Conservation (phyloP, 2,329 filamentous ascomycete genomes). For the Xylariaceae sp. region DNA sequence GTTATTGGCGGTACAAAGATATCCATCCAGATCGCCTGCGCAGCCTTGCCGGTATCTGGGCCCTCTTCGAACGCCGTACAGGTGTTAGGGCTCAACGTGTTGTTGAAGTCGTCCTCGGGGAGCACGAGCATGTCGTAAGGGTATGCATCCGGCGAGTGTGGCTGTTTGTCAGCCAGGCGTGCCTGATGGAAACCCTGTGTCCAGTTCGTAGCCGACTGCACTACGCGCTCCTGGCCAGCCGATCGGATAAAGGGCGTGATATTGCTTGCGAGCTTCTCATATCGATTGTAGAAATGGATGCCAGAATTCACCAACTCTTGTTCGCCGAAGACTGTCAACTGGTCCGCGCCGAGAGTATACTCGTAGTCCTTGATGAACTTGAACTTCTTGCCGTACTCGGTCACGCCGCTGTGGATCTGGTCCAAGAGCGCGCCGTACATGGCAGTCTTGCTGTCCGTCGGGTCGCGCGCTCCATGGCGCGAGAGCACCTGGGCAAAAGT, state of each 20-base stretch:
- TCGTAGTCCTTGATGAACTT: slow-evolving; percentile 68
- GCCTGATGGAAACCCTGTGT: slow-evolving; percentile 66
- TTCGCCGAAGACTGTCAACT: slow-evolving; percentile 64
- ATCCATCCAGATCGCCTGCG: slow-evolving; percentile 54
- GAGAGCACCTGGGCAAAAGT: slow-evolving; percentile 80
- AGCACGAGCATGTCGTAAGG: slow-evolving; percentile 61
- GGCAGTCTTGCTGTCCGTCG: slow-evolving; percentile 63
- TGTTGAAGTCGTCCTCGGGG: slow-evolving; percentile 67
- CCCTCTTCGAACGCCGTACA: slow-evolving; percentile 69
- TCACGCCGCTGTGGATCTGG: slow-evolving; percentile 56
- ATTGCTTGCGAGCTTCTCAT: slow-evolving; percentile 55
- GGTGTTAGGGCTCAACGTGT: slow-evolving; percentile 71
- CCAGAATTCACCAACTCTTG: slow-evolving; percentile 72
- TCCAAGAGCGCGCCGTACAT: slow-evolving; percentile 61
- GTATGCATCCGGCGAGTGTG: slow-evolving; percentile 40
- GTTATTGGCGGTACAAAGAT: slow-evolving; percentile 65
- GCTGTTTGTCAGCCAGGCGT: slow-evolving; percentile 34
- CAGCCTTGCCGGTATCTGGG: slow-evolving; percentile 42
- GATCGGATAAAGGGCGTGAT: slow-evolving; percentile 67
- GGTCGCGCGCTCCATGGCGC: slow-evolving; percentile 79
- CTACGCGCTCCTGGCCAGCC: slow-evolving; percentile 64
- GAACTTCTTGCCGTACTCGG: slow-evolving; percentile 58
- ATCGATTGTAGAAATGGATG: slow-evolving; percentile 69
- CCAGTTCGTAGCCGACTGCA: slow-evolving; percentile 73
- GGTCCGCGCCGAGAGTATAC: slow-evolving; percentile 66